These are phyloP conservation scores for Cladobotryum protrusum DNA, from an alignment of 2,329 filamentous ascomycete genomes.

Conservation along the genomic window DNA sequence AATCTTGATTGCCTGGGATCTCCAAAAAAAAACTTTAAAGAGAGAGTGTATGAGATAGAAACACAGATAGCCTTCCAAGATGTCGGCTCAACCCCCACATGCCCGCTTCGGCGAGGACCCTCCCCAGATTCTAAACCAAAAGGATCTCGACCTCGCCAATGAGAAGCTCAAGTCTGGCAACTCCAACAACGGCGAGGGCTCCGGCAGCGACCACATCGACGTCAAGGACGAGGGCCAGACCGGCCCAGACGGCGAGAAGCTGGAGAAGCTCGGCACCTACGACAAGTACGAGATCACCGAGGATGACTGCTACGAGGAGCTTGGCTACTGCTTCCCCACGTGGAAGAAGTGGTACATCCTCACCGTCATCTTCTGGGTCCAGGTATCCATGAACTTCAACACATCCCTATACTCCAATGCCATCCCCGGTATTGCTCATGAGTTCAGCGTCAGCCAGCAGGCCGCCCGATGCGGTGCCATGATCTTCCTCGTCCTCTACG, in stretches of 20 bases:
- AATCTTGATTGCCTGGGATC: background rate
- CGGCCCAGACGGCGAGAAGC: conserved; percentile 28
- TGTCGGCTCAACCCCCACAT: conserved; percentile 17
- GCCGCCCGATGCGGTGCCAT: conserved; percentile 67
- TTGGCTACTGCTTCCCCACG: conserved; percentile 55
- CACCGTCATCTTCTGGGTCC: conserved; percentile 65
- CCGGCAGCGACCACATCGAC: conserved; percentile 11
- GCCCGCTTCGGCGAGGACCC: conserved; percentile 32
- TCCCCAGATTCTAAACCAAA: conserved; percentile 31
- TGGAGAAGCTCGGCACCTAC: conserved; percentile 32
- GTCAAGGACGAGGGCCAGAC: conserved; percentile 6
- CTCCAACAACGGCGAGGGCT: conserved; percentile 9
- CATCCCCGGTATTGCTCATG: conserved; percentile 55
- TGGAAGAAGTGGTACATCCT: conserved; percentile 69
- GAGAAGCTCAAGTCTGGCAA: conserved; percentile 28
- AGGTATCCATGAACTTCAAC: conserved; percentile 76
- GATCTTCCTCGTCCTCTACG: conserved; percentile 73
- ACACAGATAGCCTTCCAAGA: no score
- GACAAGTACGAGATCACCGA: conserved; percentile 44
- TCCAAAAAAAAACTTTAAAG: background rate
- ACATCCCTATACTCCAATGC: conserved; percentile 69
- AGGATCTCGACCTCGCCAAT: conserved; percentile 31
- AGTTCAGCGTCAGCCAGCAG: conserved; percentile 63
- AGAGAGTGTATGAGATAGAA: no score
- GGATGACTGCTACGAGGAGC: conserved; percentile 57